These are phyloP conservation scores for Zymoseptoria pseudotritici DNA, from an alignment of 2,329 filamentous ascomycete species.

Conservation along the genomic window DNA sequence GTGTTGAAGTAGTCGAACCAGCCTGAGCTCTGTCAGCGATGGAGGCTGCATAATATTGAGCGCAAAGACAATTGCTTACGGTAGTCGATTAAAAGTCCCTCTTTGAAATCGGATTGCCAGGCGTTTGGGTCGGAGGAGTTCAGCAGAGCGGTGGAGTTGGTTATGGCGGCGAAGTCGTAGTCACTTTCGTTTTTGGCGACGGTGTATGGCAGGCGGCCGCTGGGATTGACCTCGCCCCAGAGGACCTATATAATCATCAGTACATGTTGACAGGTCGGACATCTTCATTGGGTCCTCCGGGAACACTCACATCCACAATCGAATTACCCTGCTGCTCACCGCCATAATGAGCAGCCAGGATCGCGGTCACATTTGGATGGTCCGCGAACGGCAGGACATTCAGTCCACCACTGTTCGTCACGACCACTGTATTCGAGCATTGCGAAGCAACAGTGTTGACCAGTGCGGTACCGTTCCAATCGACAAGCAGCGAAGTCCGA, in stretches of 20 bases:
- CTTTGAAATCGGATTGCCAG: constrained; percentile 45
- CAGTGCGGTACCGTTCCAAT: constrained; percentile 37
- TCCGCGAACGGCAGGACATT: constrained; percentile 37
- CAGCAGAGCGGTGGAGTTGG: constrained; percentile 30
- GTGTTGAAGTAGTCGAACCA: constrained; percentile 36
- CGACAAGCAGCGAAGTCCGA: constrained; percentile 33
- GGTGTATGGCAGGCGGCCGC: constrained; percentile 77
- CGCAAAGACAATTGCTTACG: constrained; percentile 19
- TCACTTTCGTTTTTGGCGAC: constrained; percentile 58
- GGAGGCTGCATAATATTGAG: neutral
- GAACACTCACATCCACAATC: constrained; percentile 49
- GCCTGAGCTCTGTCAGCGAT: neutral
- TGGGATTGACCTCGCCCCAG: constrained; percentile 62
- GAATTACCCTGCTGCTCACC: constrained; percentile 82
- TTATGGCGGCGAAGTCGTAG: constrained; percentile 28
- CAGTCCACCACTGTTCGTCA: constrained; percentile 54
- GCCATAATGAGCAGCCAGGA: constrained; percentile 73
- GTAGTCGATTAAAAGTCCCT: constrained; percentile 49
- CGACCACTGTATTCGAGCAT: constrained; percentile 56
- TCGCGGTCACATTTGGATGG: constrained; percentile 57
- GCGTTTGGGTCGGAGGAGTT: constrained; percentile 32
- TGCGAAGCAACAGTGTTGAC: constrained; percentile 41
- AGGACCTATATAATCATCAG: constrained; percentile 18
- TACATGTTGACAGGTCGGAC: neutral
- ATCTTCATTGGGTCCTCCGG: neutral